Evolutionary conservation across 495 filamentous ascomycete genomes (phyloP), one percentile per base, ranked within the genome.

Genomic region (Parmelia sp.): DNA sequence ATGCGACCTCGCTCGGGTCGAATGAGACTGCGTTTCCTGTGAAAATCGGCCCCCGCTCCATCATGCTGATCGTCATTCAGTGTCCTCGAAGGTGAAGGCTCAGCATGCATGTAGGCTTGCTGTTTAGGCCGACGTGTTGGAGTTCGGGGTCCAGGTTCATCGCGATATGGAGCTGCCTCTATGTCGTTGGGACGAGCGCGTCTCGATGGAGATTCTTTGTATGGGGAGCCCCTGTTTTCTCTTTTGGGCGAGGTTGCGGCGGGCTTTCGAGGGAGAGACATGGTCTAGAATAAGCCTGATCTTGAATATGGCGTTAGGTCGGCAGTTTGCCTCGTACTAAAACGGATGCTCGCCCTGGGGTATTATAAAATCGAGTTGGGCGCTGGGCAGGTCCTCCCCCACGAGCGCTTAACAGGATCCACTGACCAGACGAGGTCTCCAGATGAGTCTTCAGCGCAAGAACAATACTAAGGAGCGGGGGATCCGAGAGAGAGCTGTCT

Each of bases 1-100:
- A 92, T 88, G 31, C 87, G 85, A 65, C 86, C 87, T 60, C 95
- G 84, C 72, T 99, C 94, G 4, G 95, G 95, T 66, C 88, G 83
- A 65, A 97, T 86, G 60, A 99, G 77, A 69, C 88, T 95, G 68
- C 86, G 85, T 73, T 96, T 97, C 55, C 91, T 81, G 27, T 80
- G 73, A 59, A 90, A 71, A 27, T 87, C 79, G 63, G 64, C 63
- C 67, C 74, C 57, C 45, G 77, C 65, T 67, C 73, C 68, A 60
- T 71, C 74, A 66, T 78, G 76, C 66, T 73, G 58, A 27, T 68
- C 61, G 12, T 61, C 57, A 21, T 55, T 31, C 6, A 57, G 71
- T 62, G 35, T 71, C 66, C 60, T 66, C 40, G 56, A 68, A 60
- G 61, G 72, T 64, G 60, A 68, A 45, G 57, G 57, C 33, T 64